Evolutionary conservation across 177 flowering plant species (phyloP), one percentile per base, ranked within the genome.

Genomic region (Telopea speciosissima): DNA sequence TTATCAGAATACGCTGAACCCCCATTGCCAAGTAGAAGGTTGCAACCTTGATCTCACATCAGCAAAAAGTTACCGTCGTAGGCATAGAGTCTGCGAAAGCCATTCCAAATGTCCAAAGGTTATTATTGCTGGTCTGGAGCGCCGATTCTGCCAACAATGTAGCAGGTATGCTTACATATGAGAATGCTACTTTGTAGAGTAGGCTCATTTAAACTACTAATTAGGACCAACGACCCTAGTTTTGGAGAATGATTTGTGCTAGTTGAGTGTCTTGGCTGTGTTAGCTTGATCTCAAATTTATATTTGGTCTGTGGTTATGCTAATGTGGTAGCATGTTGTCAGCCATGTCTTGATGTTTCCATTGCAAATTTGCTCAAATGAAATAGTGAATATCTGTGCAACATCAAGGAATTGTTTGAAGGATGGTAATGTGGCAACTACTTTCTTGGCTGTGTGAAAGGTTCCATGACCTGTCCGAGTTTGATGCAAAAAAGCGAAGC

Each of bases 91-190:
- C 73, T 93, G 98, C 74, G 90, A 84, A 67, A 81, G 54, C 74
- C 98, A 93, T 79, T 85, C 98, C 68, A 91, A 90, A 76, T 73
- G 81, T 76, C 85, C 94, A 28, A 87, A 78, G 77, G 97, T 93
- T 62, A 74, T 81, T 78, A 85, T 93, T 1, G 78, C 71, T 68
- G 98, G 98, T 69, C 59, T 77, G 60, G 97, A 87, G 62, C 90
- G 90, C 8, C 81, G 98, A 70, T 93, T 93, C 79, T 93, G 98
- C 76, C 98, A 93, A 75, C 97, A 93, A 77, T 93, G 98, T 78
- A 93, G 98, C 90, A 88, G 98, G 98, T 90, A 78, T 65, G 60
- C 36, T 63, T 66, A 26, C 31, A 26, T 26, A 26, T 26, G 31
- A 26, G 31, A 26, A 26, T 26, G 31, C 31, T 26, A 26, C 1